Evolutionary conservation across 192 early-diverging fungal species (phyloP).

Genomic region (Coemansia sp.): DNA sequence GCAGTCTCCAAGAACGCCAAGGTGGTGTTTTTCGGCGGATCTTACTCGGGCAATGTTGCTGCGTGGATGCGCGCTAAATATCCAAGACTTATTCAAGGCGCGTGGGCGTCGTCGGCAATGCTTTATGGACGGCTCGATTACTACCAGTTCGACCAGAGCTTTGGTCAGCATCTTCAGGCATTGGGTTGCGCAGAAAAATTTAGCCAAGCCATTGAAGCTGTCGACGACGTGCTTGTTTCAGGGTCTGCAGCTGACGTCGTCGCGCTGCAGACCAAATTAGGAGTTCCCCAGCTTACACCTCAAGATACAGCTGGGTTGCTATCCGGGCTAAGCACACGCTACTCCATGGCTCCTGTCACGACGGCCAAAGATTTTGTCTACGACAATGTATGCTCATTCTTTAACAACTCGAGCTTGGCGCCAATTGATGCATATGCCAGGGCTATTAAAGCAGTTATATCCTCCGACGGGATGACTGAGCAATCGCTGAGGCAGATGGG

Average conservation of each 20-base stretch:
- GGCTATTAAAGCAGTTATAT: slow-evolving; percentile 18
- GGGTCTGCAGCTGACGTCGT: slow-evolving; percentile 8
- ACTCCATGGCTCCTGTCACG: slow-evolving; percentile 23
- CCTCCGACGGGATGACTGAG: slow-evolving; percentile 19
- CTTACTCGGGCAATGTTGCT: slow-evolving; percentile 69
- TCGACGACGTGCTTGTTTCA: slow-evolving; percentile 44
- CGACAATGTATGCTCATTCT: slow-evolving; percentile 26
- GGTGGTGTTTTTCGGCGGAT: slow-evolving; percentile 69
- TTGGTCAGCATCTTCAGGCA: slow-evolving; percentile 36
- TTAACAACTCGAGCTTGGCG: slow-evolving; percentile 9
- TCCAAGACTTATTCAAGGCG: slow-evolving; percentile 61
- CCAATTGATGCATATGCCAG: slow-evolving; percentile 26
- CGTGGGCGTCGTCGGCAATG: slow-evolving; percentile 68
- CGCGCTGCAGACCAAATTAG: slow-evolving; percentile 19
- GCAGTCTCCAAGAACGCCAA: slow-evolving; percentile 26
- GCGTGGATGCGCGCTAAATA: slow-evolving; percentile 71
- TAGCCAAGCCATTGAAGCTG: slow-evolving; percentile 33
- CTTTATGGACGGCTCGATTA: slow-evolving; percentile 56
- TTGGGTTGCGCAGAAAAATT: slow-evolving; percentile 28
- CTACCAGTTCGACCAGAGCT: slow-evolving; percentile 60
- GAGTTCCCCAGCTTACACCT: slow-evolving; percentile 25
- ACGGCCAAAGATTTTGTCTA: slow-evolving; percentile 7
- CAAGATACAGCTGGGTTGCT: slow-evolving; percentile 35
- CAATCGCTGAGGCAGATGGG: slow-evolving; percentile 24
- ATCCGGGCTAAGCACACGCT: slow-evolving; percentile 16